These are phyloP conservation scores for Trichophyton rubrum DNA, from an alignment of 2,329 filamentous ascomycete species.

Conservation along the genomic window DNA sequence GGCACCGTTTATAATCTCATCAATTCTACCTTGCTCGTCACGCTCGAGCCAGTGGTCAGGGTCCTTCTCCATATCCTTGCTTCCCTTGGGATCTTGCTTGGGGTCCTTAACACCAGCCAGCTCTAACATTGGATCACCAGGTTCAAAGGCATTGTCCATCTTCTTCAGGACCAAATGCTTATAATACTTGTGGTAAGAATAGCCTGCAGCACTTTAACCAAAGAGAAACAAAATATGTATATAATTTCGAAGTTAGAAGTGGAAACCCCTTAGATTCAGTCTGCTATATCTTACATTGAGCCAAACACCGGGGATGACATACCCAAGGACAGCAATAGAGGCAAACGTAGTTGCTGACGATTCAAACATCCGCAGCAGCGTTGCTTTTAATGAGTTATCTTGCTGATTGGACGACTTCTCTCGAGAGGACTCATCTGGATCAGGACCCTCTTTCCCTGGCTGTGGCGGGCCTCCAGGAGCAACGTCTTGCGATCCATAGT, in stretches of 20 bases:
- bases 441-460: constrained; percentile 12
- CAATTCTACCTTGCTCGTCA: constrained; percentile 67
- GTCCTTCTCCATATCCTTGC: constrained; percentile 17
- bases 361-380: constrained; percentile 54
- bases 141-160: constrained; percentile 82
- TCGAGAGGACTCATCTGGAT: constrained; percentile 22
- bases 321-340: constrained; percentile 57
- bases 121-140: constrained; percentile 79
- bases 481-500: constrained; percentile 12
- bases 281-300: not conserved
- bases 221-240: not conserved
- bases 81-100: constrained; percentile 26
- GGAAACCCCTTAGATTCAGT: not conserved
- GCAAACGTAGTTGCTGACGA: constrained; percentile 63
- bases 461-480: constrained; percentile 10
- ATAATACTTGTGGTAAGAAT: constrained; percentile 70
- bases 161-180: constrained; percentile 84
- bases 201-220: constrained; percentile 46
- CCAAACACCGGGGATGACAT: constrained; percentile 37
- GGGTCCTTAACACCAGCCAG: constrained; percentile 47
- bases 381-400: constrained; percentile 26
- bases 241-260: constrained; percentile 8
- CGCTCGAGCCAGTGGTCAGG: constrained; percentile 67
- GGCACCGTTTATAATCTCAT: constrained; percentile 66
- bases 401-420: constrained; percentile 11